Percentiles rank a stretch among this genome's conserved stretches.
phyloP scores from a whole-genome alignment of 441 rosid species.

The Gossypium schwendimanii region DNA sequence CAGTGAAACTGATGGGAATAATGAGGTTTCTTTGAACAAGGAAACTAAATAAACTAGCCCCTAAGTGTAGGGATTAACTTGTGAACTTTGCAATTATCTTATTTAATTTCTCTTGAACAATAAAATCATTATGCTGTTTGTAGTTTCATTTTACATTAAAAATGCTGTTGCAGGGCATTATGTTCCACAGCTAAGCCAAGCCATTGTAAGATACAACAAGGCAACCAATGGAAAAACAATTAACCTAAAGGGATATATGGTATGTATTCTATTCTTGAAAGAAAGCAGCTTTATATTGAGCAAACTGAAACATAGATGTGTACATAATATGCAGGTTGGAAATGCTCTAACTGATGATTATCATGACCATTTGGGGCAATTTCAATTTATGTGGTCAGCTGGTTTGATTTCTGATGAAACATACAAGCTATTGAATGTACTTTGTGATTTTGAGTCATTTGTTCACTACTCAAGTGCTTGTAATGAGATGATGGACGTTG shows the following conservation, averaged over 20 bases:
- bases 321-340: conserved; percentile 58
- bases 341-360: conserved; percentile 84
- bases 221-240: conserved; percentile 35
- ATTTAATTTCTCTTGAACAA: not conserved
- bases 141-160: not conserved
- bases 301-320: conserved; percentile 9
- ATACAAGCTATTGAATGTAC: conserved; percentile 46
- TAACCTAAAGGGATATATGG: conserved; percentile 90
- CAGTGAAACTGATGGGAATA: not conserved
- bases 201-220: conserved; percentile 55
- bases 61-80: not conserved
- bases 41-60: too few species aligned
- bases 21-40: not conserved
- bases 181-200: conserved; percentile 89
- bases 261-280: conserved; percentile 22
- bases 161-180: conserved; percentile 63
- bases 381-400: conserved; percentile 75
- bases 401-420: conserved; percentile 90
- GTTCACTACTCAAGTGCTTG: conserved; percentile 60
- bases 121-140: not conserved
- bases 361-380: conserved; percentile 68
- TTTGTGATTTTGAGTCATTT: conserved; percentile 25
- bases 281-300: not conserved
- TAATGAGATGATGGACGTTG: conserved; percentile 40
- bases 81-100: not conserved